These are phyloP conservation scores for Plasmodium falciparum DNA, from an alignment of 169 alveolate species.

Conservation along the genomic window DNA sequence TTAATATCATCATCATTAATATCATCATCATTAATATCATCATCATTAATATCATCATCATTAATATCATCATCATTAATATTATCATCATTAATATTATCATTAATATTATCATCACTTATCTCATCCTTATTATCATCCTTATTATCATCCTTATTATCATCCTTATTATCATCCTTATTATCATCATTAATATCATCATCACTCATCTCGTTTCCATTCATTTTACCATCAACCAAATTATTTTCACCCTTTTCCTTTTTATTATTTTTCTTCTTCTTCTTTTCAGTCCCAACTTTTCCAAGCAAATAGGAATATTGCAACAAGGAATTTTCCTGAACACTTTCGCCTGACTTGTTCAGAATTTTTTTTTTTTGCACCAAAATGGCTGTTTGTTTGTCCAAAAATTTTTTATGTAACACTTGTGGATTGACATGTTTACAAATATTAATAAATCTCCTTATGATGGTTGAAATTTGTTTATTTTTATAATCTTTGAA, in stretches of 20 bases:
- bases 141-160: neutral
- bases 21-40: neutral
- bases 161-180: neutral
- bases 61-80: neutral
- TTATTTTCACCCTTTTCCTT: neutral
- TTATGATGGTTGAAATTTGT: constrained; percentile 12
- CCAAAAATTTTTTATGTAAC: constrained; percentile 19
- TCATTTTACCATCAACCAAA: neutral
- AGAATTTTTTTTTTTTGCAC: constrained; percentile 23
- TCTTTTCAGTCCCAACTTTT: neutral
- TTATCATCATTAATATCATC: neutral
- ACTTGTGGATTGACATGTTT: constrained; percentile 29
- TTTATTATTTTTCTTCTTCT: neutral
- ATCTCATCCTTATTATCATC: neutral
- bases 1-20: neutral
- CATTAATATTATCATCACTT: neutral
- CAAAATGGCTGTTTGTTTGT: constrained; percentile 50
- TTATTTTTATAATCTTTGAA: constrained; percentile 63
- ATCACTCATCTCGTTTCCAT: neutral
- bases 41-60: neutral
- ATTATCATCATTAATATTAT: neutral
- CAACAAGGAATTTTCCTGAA: constrained; percentile 15
- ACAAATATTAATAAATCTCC: constrained; percentile 37
- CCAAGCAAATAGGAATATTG: constrained; percentile 32
- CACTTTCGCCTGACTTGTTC: neutral